Base-by-base conservation (phyloP, 805 yeast genomes). In the Nakazawaea populi region DNA sequence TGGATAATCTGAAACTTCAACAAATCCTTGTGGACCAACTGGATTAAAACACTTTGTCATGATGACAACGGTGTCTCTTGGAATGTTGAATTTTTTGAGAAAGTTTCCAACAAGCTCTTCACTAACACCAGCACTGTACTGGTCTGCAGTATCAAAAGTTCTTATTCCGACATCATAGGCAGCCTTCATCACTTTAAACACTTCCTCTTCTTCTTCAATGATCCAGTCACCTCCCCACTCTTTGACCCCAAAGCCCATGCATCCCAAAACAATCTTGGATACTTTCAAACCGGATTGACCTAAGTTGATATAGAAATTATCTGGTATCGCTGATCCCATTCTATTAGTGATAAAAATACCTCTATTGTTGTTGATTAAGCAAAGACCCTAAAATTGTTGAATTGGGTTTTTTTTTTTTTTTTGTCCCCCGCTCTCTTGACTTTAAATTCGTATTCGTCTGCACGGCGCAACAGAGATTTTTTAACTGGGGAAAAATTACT, bases 111-210 rank as follows among this genome's bases (percentile, higher is more conserved):
- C 35, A 11, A 62, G 36, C 8, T 41, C 35, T 47, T 65, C 69
- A 10, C 65, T 58, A 0, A 41, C 39, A 12, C 69, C 68, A 49
- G 58, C 61, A 38, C 63, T 56, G 48, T 65, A 64, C 29, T 55
- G 54, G 47, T 73, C 64, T 3, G 77, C 77, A 2, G 77, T 73
- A 49, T 73, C 77, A 53, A 63, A 72, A 4, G 76, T 74, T 31
- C 77, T 61, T 31, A 76, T 55, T 5, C 80, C 80, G 2, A 51
- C 27, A 48, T 75, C 79, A 52, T 75, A 75, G 29, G 73, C 74
- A 36, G 62, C 60, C 56, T 76, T 76, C 59, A 79, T 61, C 36
- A 78, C 63, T 18, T 57, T 60, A 55, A 77, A 61, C 7, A 74
- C 69, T 46, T 68, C 60, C 27, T 74, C 77, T 55, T 76, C 76